These are phyloP conservation scores for Dendrocalamus latiflorus DNA, from an alignment of 202 grass and related monocot species.

Conservation along the genomic window DNA sequence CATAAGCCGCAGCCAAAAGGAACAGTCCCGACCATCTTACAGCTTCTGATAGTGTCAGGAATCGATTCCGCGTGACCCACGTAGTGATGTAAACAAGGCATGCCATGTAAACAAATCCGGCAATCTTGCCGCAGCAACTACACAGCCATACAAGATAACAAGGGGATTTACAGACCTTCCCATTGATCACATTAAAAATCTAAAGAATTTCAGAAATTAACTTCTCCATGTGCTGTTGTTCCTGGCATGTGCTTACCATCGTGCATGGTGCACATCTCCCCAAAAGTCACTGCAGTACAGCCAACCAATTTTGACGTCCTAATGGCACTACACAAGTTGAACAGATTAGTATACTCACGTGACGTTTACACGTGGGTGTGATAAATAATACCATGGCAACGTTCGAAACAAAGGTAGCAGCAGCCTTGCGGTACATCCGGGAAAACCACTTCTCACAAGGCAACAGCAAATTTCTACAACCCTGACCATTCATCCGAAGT, in stretches of 20 bases:
- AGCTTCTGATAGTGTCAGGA: too few species aligned
- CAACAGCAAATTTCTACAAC: background rate
- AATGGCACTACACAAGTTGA: background rate
- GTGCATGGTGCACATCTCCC: background rate
- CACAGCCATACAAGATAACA: background rate
- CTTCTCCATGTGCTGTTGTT: slow-evolving; percentile 39
- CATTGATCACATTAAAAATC: background rate
- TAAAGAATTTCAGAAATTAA: background rate
- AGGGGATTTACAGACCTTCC: background rate
- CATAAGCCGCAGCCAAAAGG: too few species aligned
- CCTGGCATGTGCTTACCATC: slow-evolving; percentile 21
- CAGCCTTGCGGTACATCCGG: background rate
- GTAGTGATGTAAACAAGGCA: background rate
- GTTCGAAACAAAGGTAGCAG: background rate
- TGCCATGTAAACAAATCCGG: background rate
- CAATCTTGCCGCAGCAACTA: background rate
- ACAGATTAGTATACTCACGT: background rate
- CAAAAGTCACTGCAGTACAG: slow-evolving; percentile 3
- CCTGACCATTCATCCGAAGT: background rate
- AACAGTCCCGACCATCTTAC: too few species aligned
- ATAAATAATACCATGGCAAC: background rate
- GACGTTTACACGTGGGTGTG: background rate
- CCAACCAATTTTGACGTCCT: background rate
- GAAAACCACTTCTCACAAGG: background rate
- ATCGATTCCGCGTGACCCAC: background rate